phyloP scores from a whole-genome alignment of 2,329 filamentous ascomycete genomes.

The Cryphonectria carpinicola region DNA sequence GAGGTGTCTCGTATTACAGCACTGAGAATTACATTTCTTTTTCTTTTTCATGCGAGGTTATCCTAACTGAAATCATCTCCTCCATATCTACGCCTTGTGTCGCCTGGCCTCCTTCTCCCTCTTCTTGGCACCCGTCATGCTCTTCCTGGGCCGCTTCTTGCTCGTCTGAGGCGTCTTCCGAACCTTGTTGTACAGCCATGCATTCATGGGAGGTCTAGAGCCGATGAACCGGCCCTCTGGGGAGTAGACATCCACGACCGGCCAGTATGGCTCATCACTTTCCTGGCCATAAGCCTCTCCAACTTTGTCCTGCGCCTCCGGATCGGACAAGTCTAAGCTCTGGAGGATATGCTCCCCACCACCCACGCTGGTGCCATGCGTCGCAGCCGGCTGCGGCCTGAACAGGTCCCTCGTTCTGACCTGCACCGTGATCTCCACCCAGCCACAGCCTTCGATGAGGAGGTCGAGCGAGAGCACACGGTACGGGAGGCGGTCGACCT shows the following conservation, averaged over 20 bases:
- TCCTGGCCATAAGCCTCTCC: conserved; percentile 14
- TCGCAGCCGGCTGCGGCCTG: conserved; percentile 22
- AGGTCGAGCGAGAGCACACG: conserved; percentile 81
- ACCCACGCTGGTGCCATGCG: conserved; percentile 21
- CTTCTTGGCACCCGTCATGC: conserved; percentile 58
- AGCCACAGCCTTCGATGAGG: conserved; percentile 88
- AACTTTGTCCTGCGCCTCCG: conserved; percentile 27
- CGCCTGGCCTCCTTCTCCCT: conserved; percentile 26
- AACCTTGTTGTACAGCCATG: conserved; percentile 66
- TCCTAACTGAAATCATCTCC: not conserved
- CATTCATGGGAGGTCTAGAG: conserved; percentile 69
- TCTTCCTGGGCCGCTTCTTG: conserved; percentile 64
- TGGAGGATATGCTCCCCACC: conserved; percentile 31
- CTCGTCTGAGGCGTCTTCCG: conserved; percentile 46
- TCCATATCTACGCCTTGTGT: not conserved
- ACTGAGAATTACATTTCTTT: not conserved
- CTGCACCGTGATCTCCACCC: conserved; percentile 87
- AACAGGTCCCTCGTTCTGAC: conserved; percentile 64
- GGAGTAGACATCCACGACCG: conserved; percentile 80
- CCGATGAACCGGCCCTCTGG: conserved; percentile 83
- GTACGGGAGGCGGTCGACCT: conserved; percentile 75
- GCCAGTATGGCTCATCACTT: conserved; percentile 54
- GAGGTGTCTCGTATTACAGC: not conserved
- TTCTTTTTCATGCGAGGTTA: not conserved
- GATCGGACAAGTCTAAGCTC: conserved; percentile 37